Evolutionary conservation across 495 filamentous ascomycete species (phyloP).

Genomic region (Evernia prunastri): DNA sequence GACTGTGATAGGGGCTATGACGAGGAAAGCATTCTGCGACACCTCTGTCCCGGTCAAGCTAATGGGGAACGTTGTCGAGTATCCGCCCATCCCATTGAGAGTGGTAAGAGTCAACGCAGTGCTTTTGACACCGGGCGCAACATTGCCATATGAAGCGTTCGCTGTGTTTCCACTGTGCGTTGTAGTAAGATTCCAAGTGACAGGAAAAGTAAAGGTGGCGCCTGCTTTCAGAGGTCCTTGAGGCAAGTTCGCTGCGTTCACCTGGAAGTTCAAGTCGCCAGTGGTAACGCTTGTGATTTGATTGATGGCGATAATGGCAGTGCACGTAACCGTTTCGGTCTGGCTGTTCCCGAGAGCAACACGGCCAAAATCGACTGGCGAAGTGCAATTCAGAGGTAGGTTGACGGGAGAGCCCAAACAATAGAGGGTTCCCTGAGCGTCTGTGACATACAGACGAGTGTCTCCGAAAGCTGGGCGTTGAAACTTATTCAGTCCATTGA

Average conservation of each 20-base stretch:
- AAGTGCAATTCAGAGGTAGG: constrained; percentile 29
- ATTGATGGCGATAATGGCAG: background rate
- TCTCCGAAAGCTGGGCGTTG: constrained; percentile 36
- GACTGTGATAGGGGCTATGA: constrained; percentile 9
- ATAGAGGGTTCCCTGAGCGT: constrained; percentile 35
- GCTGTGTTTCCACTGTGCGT: background rate
- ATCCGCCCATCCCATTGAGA: constrained; percentile 31
- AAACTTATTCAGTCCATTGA: constrained; percentile 30
- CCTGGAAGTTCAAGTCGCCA: background rate
- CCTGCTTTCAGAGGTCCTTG: background rate
- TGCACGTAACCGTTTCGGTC: background rate
- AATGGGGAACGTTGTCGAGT: constrained; percentile 24
- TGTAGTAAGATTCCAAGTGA: background rate
- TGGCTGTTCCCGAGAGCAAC: constrained; percentile 30
- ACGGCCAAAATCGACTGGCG: constrained; percentile 39
- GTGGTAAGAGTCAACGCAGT: constrained; percentile 27
- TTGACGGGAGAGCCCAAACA: constrained; percentile 36
- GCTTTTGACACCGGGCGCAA: background rate
- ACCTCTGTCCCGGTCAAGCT: constrained; percentile 22
- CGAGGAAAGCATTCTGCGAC: constrained; percentile 15
- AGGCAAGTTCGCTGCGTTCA: background rate
- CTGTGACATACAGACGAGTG: constrained; percentile 20
- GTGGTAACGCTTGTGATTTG: background rate
- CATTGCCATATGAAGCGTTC: background rate
- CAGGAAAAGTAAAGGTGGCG: background rate